Evolutionary conservation across 164 flowering plant genomes (phyloP), one percentile per base, ranked within the genome.

Genomic region (Annona squamosa): DNA sequence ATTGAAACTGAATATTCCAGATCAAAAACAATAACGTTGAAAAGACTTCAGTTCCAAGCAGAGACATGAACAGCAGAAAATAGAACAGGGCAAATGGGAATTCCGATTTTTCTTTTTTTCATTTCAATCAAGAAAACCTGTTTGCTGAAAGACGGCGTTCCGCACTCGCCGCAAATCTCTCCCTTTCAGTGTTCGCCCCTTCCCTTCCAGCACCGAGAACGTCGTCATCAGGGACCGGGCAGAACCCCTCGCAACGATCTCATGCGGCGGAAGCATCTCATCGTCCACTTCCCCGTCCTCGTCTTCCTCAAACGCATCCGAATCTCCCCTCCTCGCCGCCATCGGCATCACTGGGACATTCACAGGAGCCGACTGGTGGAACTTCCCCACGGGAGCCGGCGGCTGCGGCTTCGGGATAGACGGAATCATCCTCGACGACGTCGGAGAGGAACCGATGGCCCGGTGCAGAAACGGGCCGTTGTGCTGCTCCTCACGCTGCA

Each of bases 171-270:
- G 80, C 37, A 90, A 84, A 89, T 92, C 97, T 69, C 97, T 84
- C 70, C 97, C 97, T 72, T 92, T 92, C 72, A 92, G 76, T 1
- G 97, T 92, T 81, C 97, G 85, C 18, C 97, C 97, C 9, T 75
- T 90, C 37, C 97, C 97, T 85, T 92, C 97, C 12, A 90, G 85
- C 72, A 92, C 90, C 41, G 97, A 92, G 74, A 84, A 90, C 1
- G 95, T 83, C 12, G 88, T 82, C 70, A 42, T 81, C 63, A 85
- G 84, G 63, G 86, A 76, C 66, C 72, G 48, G 6, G 68, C 71
- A 13, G 87, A 84, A 0, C 87, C 83, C 72, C 88, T 81, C 17
- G 92, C 90, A 5, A 89, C 88, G 56, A 90, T 82, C 85, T 92
- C 95, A 63, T 92, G 95, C 43, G 97, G 97, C 73, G 95, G 94